Evolutionary conservation across 768 basidiomycete species (phyloP).

Genomic region (Mycena alexandri): DNA sequence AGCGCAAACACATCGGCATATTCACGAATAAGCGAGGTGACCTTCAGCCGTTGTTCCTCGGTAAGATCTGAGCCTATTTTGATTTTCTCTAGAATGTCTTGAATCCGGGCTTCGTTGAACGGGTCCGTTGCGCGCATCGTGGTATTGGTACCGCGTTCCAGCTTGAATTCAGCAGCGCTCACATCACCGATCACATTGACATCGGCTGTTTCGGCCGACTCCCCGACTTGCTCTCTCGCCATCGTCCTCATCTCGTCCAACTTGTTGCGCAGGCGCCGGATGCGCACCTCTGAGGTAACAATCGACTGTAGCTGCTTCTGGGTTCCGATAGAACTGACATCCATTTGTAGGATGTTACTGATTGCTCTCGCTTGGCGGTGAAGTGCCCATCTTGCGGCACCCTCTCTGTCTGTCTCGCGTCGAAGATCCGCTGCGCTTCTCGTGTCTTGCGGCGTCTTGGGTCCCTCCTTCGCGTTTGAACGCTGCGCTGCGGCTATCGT

Average conservation of each 20-base stretch:
- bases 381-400: conserved; percentile 1
- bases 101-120: conserved; percentile 38
- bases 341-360: no score
- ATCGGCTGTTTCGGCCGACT: background rate
- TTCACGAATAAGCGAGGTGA: conserved; percentile 11
- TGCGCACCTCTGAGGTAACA: conserved; percentile 16
- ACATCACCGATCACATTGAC: conserved; percentile 13
- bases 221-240: conserved; percentile 9
- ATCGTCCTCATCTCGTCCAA: conserved; percentile 30
- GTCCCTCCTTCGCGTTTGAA: background rate
- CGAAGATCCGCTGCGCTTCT: conserved; percentile 12
- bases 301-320: conserved; percentile 2
- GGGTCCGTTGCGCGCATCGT: conserved; percentile 35
- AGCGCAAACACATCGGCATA: conserved; percentile 39
- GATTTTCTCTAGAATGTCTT: conserved; percentile 35
- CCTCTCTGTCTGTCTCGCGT: background rate
- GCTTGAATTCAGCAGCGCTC: background rate
- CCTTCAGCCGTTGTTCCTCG: conserved; percentile 4
- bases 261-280: conserved; percentile 11
- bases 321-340: background rate
- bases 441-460: no score
- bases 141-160: conserved; percentile 22
- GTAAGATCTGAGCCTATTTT: conserved; percentile 40
- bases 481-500: conserved; percentile 6
- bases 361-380: background rate